Evolutionary conservation across 2,329 filamentous ascomycete genomes (phyloP), one percentile per base, ranked within the genome.

Genomic region (Colletotrichum euphorbiae): DNA sequence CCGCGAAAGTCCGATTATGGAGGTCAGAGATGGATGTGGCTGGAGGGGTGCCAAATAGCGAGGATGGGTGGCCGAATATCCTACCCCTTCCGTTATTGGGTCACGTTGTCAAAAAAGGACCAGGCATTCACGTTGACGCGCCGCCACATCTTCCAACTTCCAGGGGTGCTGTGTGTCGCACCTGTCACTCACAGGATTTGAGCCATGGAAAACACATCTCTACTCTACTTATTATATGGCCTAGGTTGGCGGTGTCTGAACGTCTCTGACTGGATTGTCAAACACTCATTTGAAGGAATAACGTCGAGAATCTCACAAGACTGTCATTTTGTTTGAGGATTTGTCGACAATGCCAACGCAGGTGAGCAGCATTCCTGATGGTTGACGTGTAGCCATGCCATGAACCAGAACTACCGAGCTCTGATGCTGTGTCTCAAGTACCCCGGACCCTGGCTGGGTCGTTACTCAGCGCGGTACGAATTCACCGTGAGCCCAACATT

Each of bases 71-170:
- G n/a, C n/a, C n/a, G n/a, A n/a, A n/a, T n/a, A n/a, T n/a, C n/a
- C n/a, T n/a, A n/a, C n/a, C n/a, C n/a, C n/a, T n/a, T n/a, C n/a
- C n/a, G n/a, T 51, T 24, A n/a, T 45, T 46, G 48, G 48, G 48
- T 42, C 62, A 36, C 62, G 40, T 62, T 40, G 48, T 62, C 57
- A 28, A 15, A 45, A 24, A 6, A 28, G 31, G 13, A n/a, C 40
- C 56, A 48, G 57, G 36, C 36, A 31, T 42, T 42, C 17, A 48
- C 51, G 36, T 62, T 62, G 57, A 66, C 57, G 48, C 48, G 57
- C 62, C 46, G 56, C 57, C 31, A 15, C 45, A 60, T 15, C 46
- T 13, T 45, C 15, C 21, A 31, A n/a, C 46, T 13, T 45, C 15
- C 21, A 31, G 19, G 48, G 40, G 28, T n/a, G 45, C n/a, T 40